Percentiles rank a stretch among this genome's conserved stretches.
These are phyloP conservation scores for Lathyrus sativus DNA, from an alignment of 306 rosid species.

Conservation along the genomic window DNA sequence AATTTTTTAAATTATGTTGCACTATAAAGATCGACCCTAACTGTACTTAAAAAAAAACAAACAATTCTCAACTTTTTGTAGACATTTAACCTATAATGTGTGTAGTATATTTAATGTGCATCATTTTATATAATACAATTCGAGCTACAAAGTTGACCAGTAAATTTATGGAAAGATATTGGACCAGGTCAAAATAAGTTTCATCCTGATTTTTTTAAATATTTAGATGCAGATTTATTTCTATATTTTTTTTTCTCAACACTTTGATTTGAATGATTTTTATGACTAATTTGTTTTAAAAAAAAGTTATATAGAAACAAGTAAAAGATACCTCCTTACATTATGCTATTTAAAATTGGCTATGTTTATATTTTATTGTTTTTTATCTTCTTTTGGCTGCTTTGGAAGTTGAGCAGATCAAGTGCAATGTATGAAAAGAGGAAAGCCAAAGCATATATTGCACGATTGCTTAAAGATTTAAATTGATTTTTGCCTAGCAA, in stretches of 20 bases:
- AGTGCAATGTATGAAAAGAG: constrained; percentile 18
- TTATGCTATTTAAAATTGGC: neutral
- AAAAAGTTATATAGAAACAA: neutral
- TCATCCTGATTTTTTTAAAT: too few species aligned
- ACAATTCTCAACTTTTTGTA: too few species aligned
- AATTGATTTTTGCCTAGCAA: constrained; percentile 24
- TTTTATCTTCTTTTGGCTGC: constrained; percentile 11
- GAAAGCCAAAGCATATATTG: constrained; percentile 11
- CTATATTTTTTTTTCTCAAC: too few species aligned
- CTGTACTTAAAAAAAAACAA: too few species aligned
- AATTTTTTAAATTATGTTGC: too few species aligned
- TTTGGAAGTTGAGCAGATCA: constrained; percentile 26
- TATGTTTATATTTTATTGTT: neutral
- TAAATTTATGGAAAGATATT: neutral
- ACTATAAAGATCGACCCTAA: too few species aligned
- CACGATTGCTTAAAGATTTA: constrained; percentile 12
- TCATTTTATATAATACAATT: too few species aligned
- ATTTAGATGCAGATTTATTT: too few species aligned
- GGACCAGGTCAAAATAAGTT: neutral
- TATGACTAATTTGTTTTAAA: too few species aligned
- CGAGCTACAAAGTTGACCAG: neutral
- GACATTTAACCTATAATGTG: too few species aligned
- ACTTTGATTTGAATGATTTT: too few species aligned
- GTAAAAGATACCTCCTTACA: neutral
- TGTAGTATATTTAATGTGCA: too few species aligned